Evolutionary conservation across 176 grass and related monocot genomes (phyloP), one percentile per base, ranked within the genome.

Genomic region (Themeda triandra): DNA sequence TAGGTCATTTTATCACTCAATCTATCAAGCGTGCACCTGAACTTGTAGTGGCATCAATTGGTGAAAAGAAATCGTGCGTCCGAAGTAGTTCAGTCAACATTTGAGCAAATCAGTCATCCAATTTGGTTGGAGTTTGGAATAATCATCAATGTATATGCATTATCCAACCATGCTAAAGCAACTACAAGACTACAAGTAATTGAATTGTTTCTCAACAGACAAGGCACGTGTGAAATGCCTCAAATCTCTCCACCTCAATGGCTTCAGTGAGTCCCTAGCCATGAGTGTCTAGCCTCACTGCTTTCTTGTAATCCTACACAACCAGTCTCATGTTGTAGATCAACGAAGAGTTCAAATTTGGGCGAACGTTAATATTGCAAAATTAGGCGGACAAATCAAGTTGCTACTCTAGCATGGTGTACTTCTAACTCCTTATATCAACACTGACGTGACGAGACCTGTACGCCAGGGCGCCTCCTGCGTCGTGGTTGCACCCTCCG

Each of bases 291-390:
- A 94, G n/a, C 71, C 91, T 88, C 15, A 91, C 91, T 0, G 91
- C 94, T 62, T 97, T 91, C 89, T 97, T 92, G 56, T 97, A 97
- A 86, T 97, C 91, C 91, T 97, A 75, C 78, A 44, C 74, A 21
- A 64, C 63, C 66, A 68, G 70, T 49, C 2, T 35, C 78, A 86
- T 69, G 15, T 74, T 73, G 45, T 10, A 13, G 33, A 29, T 73
- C 69, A 75, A 49, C 28, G 45, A 84, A 15, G 71, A 80, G 28
- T 13, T 29, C 25, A 29, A 63, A n/a, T 76, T 87, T 62, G 28
- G 21, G 82, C 67, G 44, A 15, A 46, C 25, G 13, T 58, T 54
- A 1, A 18, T 36, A 24, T 5, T 29, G 53, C 68, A 75, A 23
- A 94, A 91, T 60, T 94, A 86, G 60, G 94, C 84, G 8, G 91